phyloP scores from a whole-genome alignment of 2,329 filamentous ascomycete genomes.

The Fusarium sp. region DNA sequence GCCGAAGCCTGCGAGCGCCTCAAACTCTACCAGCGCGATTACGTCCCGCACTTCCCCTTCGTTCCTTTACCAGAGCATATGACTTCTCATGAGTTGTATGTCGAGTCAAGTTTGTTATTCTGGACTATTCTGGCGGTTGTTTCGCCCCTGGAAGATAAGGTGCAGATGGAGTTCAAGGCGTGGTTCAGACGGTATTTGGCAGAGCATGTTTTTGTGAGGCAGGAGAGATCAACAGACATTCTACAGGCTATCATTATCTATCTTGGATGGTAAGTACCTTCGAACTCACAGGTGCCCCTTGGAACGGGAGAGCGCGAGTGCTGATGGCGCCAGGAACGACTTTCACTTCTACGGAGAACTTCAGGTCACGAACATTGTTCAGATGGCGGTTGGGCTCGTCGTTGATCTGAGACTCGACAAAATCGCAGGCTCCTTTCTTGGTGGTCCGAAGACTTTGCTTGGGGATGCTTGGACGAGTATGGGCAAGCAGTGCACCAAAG shows the following conservation, averaged over 20 bases:
- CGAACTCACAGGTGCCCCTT: rapidly evolving
- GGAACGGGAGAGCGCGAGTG: rapidly evolving
- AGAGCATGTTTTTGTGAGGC: conserved; percentile 51
- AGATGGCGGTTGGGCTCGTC: conserved; percentile 53
- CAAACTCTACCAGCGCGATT: conserved; percentile 49
- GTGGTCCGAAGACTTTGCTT: conserved; percentile 47
- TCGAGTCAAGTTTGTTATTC: conserved; percentile 51
- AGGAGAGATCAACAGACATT: conserved; percentile 51
- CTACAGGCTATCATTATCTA: conserved; percentile 54
- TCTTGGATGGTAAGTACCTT: conserved; percentile 50
- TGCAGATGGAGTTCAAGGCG: conserved; percentile 48
- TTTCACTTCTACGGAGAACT: conserved; percentile 53
- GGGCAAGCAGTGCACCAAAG: conserved; percentile 23
- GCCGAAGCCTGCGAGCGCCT: conserved; percentile 50
- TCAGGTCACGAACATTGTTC: conserved; percentile 53
- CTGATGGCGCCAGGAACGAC: conserved; percentile 49
- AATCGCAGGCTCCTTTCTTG: conserved; percentile 36
- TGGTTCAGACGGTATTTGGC: conserved; percentile 55
- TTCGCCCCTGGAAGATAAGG: conserved; percentile 47
- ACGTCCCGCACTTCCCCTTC: conserved; percentile 54
- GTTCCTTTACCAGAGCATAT: conserved; percentile 46
- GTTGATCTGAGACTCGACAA: conserved; percentile 53
- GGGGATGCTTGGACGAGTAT: conserved; percentile 48
- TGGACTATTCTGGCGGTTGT: conserved; percentile 52
- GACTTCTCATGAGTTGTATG: conserved; percentile 48